Evolutionary conservation across 1,284 basidiomycete genomes (phyloP).

Genomic region (Anthracocystis walkeri): DNA sequence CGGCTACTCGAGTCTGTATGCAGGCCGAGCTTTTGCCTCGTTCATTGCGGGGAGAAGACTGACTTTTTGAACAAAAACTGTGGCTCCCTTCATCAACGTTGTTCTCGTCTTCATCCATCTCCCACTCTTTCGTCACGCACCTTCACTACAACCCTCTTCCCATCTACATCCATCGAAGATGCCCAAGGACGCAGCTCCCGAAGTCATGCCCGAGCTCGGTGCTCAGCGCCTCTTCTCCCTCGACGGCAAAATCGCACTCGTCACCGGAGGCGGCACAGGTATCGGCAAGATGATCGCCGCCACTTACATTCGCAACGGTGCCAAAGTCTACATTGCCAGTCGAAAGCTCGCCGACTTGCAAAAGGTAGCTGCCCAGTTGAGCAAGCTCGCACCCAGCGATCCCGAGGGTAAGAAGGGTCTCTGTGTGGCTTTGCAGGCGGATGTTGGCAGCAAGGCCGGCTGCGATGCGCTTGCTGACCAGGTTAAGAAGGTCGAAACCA

Average conservation of each 20-base stretch:
- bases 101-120: not conserved
- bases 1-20: too few relatives aligned
- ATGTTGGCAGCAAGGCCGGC: conserved; percentile 77
- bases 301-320: conserved; percentile 83
- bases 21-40: too few relatives aligned
- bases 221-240: conserved; percentile 78
- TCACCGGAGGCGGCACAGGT: conserved; percentile 77
- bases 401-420: conserved; percentile 44
- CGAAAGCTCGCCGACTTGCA: conserved; percentile 78
- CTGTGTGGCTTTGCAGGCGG: conserved; percentile 62
- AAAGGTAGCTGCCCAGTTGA: conserved; percentile 70
- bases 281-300: conserved; percentile 77
- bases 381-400: conserved; percentile 52
- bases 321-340: conserved; percentile 83
- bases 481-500: conserved; percentile 77
- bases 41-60: conserved; percentile 2
- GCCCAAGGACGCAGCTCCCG: conserved; percentile 67
- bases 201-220: conserved; percentile 73
- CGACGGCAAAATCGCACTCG: conserved; percentile 78
- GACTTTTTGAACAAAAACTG: not conserved
- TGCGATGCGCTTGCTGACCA: conserved; percentile 80
- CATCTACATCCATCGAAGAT: conserved; percentile 28
- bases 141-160: not conserved
- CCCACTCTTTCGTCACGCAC: not conserved
- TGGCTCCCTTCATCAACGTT: not conserved